Conservation (phyloP, 2,329 filamentous ascomycete genomes). For the Calonectria multiphialidica region DNA sequence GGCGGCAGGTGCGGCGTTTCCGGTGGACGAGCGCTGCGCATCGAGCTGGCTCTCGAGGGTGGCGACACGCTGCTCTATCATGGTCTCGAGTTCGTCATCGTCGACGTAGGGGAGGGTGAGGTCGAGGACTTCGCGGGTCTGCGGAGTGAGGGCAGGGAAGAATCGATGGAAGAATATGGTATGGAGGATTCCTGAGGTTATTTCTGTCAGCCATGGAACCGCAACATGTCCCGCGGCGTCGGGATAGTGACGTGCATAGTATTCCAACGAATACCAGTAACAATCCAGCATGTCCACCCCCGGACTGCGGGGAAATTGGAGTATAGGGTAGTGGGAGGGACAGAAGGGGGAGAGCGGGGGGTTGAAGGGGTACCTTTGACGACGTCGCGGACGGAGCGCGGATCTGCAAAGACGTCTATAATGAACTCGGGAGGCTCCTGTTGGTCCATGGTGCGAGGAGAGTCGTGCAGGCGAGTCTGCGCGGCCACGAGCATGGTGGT, state of each 20-base stretch:
- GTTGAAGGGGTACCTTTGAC: conserved; percentile 79
- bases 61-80: conserved; percentile 89
- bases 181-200: conserved; percentile 81
- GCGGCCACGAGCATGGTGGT: conserved; percentile 37
- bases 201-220: not conserved
- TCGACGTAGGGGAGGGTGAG: conserved; percentile 90
- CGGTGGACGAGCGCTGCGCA: conserved; percentile 60
- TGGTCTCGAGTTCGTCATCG: conserved; percentile 90
- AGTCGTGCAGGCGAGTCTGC: conserved; percentile 38
- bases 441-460: conserved; percentile 57
- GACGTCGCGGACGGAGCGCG: conserved; percentile 89
- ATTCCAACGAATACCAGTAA: not conserved
- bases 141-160: conserved; percentile 87
- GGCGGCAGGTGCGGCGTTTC: conserved; percentile 30
- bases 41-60: conserved; percentile 84
- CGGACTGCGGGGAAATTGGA: conserved; percentile 26
- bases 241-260: not conserved
- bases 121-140: conserved; percentile 90
- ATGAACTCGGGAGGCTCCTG: conserved; percentile 85
- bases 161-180: conserved; percentile 99
- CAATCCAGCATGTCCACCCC: not conserved
- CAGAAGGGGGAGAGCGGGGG: conserved; percentile 22
- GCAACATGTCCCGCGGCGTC: not conserved
- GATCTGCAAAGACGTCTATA: conserved; percentile 93
- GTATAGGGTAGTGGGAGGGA: conserved; percentile 39